A percentile compares a stretch with the other conserved stretches of the same genome.
Conservation (phyloP, 345 rosid genomes). For the Citrus inodora region DNA sequence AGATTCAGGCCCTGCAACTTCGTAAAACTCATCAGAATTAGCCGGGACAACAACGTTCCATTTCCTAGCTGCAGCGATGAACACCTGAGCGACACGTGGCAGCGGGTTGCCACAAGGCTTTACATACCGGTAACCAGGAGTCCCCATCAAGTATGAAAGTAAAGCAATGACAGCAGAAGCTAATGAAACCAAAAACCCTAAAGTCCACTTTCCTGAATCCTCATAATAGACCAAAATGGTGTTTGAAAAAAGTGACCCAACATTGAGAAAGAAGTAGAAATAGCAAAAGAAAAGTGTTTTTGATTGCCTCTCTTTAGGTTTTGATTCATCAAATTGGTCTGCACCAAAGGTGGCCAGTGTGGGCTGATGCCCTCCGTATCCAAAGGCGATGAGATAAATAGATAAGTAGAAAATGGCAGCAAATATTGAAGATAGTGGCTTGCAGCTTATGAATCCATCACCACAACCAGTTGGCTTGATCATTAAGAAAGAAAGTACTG, state of each 20-base stretch:
- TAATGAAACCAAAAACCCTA: slow-evolving; percentile 61
- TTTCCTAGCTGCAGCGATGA: slow-evolving; percentile 48
- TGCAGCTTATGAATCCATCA: slow-evolving; percentile 40
- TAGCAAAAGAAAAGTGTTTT: slow-evolving; percentile 67
- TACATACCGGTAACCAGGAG: slow-evolving; percentile 41
- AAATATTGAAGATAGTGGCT: slow-evolving; percentile 37
- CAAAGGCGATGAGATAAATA: slow-evolving; percentile 71
- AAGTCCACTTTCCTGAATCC: slow-evolving; percentile 61
- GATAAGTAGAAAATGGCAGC: slow-evolving; percentile 57
- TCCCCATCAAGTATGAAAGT: slow-evolving; percentile 32
- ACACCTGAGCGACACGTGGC: slow-evolving; percentile 74
- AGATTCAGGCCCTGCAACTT: slow-evolving; percentile 60
- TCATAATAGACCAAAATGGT: slow-evolving; percentile 71
- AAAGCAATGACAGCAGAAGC: slow-evolving; percentile 57
- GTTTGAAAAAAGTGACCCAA: slow-evolving; percentile 72
- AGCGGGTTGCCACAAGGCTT: slow-evolving; percentile 68
- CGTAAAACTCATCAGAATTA: slow-evolving; percentile 40
- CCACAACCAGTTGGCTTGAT: slow-evolving; percentile 73
- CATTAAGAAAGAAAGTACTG: slow-evolving; percentile 61
- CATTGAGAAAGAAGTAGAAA: slow-evolving; percentile 73
- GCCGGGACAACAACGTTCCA: slow-evolving; percentile 40
- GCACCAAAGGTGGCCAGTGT: slow-evolving; percentile 88
- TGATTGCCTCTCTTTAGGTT: slow-evolving; percentile 25
- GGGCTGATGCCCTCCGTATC: slow-evolving; percentile 92
- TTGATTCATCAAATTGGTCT: slow-evolving; percentile 61